Base-by-base conservation (phyloP, 805 yeast genomes). In the Jamesozyma gamospora region DNA sequence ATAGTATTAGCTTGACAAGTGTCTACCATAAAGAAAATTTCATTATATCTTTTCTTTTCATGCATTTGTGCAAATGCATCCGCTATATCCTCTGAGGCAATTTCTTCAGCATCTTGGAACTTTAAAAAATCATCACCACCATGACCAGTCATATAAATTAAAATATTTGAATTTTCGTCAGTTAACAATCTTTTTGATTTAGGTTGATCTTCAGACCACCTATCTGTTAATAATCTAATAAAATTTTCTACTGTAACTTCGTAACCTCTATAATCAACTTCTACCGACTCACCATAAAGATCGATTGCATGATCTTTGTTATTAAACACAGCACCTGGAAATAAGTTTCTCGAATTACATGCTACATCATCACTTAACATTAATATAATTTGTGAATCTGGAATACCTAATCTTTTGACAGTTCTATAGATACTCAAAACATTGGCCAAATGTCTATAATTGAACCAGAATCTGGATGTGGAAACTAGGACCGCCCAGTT, bases 1-100 rank as follows among this genome's bases (percentile, higher is more conserved):
- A 92, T 90, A 13, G 98, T 86, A 63, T 90, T 92, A 19, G 98
- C 98, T 67, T 92, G 98, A 57, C 99, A 92, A 0, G 99, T 92
- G 61, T 92, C 99, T 47, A 92, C 82, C 97, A 92, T 92, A 64
- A 92, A 92, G 56, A 92, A 77, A 27, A 92, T 83, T 66, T 92
- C 97, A 51, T 88, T 87, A 66, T 92, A 92, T 41, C 98, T 71
- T 50, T 83, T 82, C 74, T 88, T 88, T 58, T 90, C 95, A 65
- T 85, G 77, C 98, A 92, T 92, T 59, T 92, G 96, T 38, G 77
- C 94, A 64, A 92, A 85, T 2, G 97, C 97, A 63, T 92, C 95
- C 1, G 98, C 97, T 45, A 92, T 74, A 62, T 92, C 99, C 65
- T 85, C 81, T 9, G 95, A 79, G 2, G 95, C 87, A 42, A 92